Conservation (phyloP, 139 green algal species). For the Pycnococcus provasolii region DNA sequence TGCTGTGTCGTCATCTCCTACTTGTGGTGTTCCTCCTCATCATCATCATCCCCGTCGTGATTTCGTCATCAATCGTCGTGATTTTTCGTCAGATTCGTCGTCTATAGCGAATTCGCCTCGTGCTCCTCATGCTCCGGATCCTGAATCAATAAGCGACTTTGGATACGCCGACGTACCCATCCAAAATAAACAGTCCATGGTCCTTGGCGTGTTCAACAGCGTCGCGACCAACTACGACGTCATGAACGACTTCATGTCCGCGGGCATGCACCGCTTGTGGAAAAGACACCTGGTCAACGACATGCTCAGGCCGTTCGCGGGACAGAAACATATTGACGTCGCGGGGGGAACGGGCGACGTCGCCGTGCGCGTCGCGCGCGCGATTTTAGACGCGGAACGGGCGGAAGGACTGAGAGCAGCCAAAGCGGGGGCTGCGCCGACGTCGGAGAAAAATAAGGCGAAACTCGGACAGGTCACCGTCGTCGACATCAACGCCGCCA, state of each 20-base stretch:
- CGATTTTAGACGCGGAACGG: slow-evolving; percentile 42
- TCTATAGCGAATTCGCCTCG: too few species aligned
- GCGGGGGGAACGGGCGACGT: slow-evolving; percentile 88
- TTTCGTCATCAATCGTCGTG: too few species aligned
- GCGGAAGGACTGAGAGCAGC: slow-evolving; percentile 10
- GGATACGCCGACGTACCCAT: slow-evolving; percentile 36
- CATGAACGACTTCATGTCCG: slow-evolving; percentile 99
- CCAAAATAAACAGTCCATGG: slow-evolving; percentile 53
- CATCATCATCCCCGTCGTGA: too few species aligned
- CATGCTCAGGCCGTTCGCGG: slow-evolving; percentile 62
- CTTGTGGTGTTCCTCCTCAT: too few species aligned
- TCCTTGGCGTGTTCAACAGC: slow-evolving; percentile 77
- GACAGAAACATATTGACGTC: slow-evolving; percentile 89
- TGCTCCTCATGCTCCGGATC: not conserved
- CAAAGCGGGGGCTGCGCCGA: not conserved
- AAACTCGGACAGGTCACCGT: slow-evolving; percentile 45
- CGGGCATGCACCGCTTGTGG: slow-evolving; percentile 87
- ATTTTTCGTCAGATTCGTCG: too few species aligned
- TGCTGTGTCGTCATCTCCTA: too few species aligned
- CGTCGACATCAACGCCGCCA: slow-evolving; percentile 89
- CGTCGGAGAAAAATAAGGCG: slow-evolving; percentile 23
- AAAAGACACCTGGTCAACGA: slow-evolving; percentile 62
- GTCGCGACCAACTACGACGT: slow-evolving; percentile 87
- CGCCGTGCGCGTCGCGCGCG: slow-evolving; percentile 61
- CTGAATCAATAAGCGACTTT: slow-evolving; percentile 16